These are phyloP conservation scores for Neostapfia colusana DNA, from an alignment of 176 grass and related monocot species.

Conservation along the genomic window DNA sequence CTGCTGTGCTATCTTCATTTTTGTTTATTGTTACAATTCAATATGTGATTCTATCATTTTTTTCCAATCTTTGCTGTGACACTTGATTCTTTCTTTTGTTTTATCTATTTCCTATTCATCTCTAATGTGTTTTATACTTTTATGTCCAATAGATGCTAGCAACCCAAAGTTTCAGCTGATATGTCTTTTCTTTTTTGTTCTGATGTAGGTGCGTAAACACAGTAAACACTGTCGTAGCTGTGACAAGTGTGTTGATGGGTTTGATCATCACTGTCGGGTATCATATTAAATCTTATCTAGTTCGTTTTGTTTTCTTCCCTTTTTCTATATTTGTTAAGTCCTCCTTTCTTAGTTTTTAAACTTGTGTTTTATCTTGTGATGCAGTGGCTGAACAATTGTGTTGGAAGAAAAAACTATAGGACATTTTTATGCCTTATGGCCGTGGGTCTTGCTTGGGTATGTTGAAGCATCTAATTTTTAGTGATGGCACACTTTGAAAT, in stretches of 20 bases:
- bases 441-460: constrained; percentile 85
- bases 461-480: constrained; percentile 24
- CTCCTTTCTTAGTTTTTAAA: background rate
- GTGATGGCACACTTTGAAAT: constrained; percentile 14
- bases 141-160: constrained; percentile 17
- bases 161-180: background rate
- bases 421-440: constrained; percentile 94
- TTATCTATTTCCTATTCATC: background rate
- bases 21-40: background rate
- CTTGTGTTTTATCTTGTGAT: constrained; percentile 29
- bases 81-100: constrained; percentile 16
- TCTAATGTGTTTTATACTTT: background rate
- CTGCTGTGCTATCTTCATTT: background rate
- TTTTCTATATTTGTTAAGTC: background rate
- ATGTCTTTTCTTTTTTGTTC: background rate
- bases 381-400: constrained; percentile 99
- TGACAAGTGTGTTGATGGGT: constrained; percentile 97
- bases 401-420: constrained; percentile 88
- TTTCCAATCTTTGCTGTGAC: background rate
- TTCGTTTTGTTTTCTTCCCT: background rate
- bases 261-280: constrained; percentile 99
- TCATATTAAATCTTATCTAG: constrained; percentile 18
- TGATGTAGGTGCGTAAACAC: constrained; percentile 71
- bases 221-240: constrained; percentile 99
- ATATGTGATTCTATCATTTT: background rate